Evolutionary conservation across 441 rosid genomes (phyloP), one percentile per base, ranked within the genome.

Genomic region (Mallotus repandus): DNA sequence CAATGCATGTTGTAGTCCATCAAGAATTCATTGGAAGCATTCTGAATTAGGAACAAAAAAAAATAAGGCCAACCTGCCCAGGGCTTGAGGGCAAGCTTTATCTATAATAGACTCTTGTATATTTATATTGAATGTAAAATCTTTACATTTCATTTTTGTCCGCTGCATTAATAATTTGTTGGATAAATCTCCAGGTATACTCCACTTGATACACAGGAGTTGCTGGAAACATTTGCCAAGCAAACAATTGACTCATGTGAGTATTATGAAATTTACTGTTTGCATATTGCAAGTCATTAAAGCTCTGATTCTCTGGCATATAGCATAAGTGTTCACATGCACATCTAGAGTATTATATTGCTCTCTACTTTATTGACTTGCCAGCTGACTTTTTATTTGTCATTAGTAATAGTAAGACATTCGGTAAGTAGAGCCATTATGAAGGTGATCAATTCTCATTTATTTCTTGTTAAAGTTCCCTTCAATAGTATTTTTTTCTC

Each of bases 211-310:
- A 91, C 97, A 3, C 84, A 85, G 82, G 98, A 88, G 79, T 75
- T 92, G 87, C 80, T 95, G 78, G 99, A 92, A 79, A 73, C 88
- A 54, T 84, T 83, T 75, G 76, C 89, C 21, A 84, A 89, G 90
- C 93, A 86, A 87, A 83, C 87, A 32, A 75, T 92, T 56, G 89
- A 91, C 76, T 91, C 94, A 72, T 92, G 99, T 95, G 84, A 86
- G 99, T 84, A 48, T 73, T 35, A 13, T 61, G 75, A 22, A 41
- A 56, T 59, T 54, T 8, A 3, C 25, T 75, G 9, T 18, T 0
- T 16, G 53, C 16, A 70, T 64, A 10, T 61, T 67, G 50, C 9
- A 22, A 10, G 77, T 50, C 57, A 29, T 18, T 62, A 52, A 35
- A 22, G 67, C 68, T 62, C 15, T 58, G 16, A 16, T 45, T 13